A percentile compares a stretch with the other conserved stretches of the same genome.
Evolutionary conservation across 2,329 filamentous ascomycete species (phyloP).

Genomic region (Claviceps humidiphila): DNA sequence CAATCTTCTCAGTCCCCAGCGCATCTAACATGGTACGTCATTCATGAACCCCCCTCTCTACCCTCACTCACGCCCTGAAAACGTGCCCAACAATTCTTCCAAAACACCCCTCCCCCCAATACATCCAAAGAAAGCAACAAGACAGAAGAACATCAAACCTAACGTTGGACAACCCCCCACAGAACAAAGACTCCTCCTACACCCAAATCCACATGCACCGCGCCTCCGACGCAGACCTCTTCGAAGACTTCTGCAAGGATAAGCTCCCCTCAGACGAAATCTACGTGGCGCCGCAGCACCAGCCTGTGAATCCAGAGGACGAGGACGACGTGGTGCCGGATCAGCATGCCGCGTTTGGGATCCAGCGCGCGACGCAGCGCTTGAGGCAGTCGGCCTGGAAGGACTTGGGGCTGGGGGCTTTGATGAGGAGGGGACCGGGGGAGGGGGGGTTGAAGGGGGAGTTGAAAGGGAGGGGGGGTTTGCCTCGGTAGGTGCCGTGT

Average conservation of each 20-base stretch:
- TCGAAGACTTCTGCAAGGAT: constrained; percentile 64
- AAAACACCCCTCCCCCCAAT: neutral
- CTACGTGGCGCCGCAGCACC: constrained; percentile 65
- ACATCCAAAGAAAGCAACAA: neutral
- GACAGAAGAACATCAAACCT: neutral
- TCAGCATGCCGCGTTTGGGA: constrained; percentile 78
- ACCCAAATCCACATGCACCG: constrained; percentile 66
- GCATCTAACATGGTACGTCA: too few relatives aligned
- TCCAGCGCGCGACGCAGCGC: constrained; percentile 65
- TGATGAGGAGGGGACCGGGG: constrained; percentile 51
- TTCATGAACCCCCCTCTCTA: neutral
- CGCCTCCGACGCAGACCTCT: constrained; percentile 61
- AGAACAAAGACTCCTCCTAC: constrained; percentile 63
- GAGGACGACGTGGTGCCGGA: constrained; percentile 82
- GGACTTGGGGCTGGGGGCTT: constrained; percentile 57
- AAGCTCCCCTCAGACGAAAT: constrained; percentile 65
- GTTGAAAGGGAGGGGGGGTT: neutral
- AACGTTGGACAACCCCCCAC: constrained; percentile 5
- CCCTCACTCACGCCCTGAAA: neutral
- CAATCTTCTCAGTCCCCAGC: too few relatives aligned
- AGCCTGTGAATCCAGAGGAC: constrained; percentile 75
- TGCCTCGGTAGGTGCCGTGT: neutral
- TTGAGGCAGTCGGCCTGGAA: constrained; percentile 63
- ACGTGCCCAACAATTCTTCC: too few relatives aligned
- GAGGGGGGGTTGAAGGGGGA: constrained; percentile 6